Percentiles rank a stretch among this genome's conserved stretches.
These are phyloP conservation scores for Trypanosoma brucei DNA, from an alignment of 208 protist species.

Conservation along the genomic window DNA sequence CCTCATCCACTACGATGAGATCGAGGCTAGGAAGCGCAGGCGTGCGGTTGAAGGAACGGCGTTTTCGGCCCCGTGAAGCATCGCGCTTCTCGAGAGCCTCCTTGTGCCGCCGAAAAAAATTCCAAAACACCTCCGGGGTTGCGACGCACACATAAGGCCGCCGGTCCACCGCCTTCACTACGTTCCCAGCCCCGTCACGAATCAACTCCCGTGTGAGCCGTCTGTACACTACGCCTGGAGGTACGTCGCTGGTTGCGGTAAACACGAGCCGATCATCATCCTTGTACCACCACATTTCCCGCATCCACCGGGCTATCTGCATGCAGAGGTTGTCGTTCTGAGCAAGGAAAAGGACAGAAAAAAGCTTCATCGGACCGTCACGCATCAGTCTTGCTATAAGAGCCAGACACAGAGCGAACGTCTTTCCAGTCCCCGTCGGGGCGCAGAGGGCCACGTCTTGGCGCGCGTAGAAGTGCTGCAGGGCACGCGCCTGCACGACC, in stretches of 20 bases:
- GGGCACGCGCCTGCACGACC: constrained; percentile 73
- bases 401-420: constrained; percentile 80
- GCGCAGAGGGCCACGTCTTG: constrained; percentile 85
- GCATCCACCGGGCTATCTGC: constrained; percentile 81
- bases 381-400: constrained; percentile 82
- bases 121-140: constrained; percentile 75
- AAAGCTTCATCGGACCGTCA: constrained; percentile 82
- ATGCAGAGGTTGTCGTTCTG: constrained; percentile 69
- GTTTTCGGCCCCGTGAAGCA: constrained; percentile 28
- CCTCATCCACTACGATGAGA: constrained; percentile 83
- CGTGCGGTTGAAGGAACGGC: constrained; percentile 59
- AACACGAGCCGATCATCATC: constrained; percentile 82
- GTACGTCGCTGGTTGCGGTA: constrained; percentile 57
- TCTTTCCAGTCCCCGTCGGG: constrained; percentile 88
- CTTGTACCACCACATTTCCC: constrained; percentile 86
- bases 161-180: constrained; percentile 52
- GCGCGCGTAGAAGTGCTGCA: constrained; percentile 83
- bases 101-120: constrained; percentile 54
- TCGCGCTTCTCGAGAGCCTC: constrained; percentile 46
- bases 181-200: constrained; percentile 27
- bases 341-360: constrained; percentile 76
- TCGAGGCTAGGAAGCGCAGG: constrained; percentile 77
- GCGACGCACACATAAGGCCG: constrained; percentile 80
- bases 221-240: constrained; percentile 58
- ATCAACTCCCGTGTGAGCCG: constrained; percentile 63